These are phyloP conservation scores for Ramularia collo-cygni DNA, from an alignment of 2,329 filamentous ascomycete species.

Conservation along the genomic window DNA sequence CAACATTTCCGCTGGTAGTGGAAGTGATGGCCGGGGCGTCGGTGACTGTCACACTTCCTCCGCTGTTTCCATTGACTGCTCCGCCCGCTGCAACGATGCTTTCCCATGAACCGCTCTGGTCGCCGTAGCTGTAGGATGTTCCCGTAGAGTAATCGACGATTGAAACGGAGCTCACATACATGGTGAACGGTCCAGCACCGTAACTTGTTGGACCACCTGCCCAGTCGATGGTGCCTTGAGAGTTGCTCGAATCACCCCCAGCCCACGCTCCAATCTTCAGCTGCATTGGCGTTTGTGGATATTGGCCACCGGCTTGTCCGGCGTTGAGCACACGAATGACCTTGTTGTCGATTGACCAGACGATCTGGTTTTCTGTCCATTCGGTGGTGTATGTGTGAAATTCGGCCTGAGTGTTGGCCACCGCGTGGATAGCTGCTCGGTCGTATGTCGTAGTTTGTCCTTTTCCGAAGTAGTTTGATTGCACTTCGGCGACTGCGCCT, in stretches of 20 bases:
- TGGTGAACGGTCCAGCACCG: constrained; percentile 72
- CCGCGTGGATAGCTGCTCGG: constrained; percentile 71
- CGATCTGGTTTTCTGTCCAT: constrained; percentile 78
- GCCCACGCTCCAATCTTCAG: constrained; percentile 89
- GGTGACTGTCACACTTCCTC: constrained; percentile 47
- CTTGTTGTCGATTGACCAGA: constrained; percentile 76
- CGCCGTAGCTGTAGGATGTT: constrained; percentile 72
- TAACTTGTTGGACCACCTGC: constrained; percentile 82
- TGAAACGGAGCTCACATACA: constrained; percentile 69
- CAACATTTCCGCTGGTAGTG: constrained; percentile 54
- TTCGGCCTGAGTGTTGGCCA: constrained; percentile 59
- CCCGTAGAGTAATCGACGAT: constrained; percentile 93
- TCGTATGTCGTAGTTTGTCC: constrained; percentile 80
- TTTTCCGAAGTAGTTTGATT: constrained; percentile 96
- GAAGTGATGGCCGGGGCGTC: constrained; percentile 58
- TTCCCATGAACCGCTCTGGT: constrained; percentile 68
- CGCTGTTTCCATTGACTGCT: constrained; percentile 51
- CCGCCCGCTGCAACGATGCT: constrained; percentile 80
- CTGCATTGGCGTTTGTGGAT: constrained; percentile 93
- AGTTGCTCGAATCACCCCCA: constrained; percentile 76
- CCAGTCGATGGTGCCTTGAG: constrained; percentile 80
- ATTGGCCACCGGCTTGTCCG: constrained; percentile 65
- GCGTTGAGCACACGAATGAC: constrained; percentile 70
- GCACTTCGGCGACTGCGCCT: constrained; percentile 66
- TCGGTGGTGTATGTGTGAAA: constrained; percentile 88